Evolutionary conservation across 2,329 filamentous ascomycete genomes (phyloP).

Genomic region (Exophiala lecanii-corni): DNA sequence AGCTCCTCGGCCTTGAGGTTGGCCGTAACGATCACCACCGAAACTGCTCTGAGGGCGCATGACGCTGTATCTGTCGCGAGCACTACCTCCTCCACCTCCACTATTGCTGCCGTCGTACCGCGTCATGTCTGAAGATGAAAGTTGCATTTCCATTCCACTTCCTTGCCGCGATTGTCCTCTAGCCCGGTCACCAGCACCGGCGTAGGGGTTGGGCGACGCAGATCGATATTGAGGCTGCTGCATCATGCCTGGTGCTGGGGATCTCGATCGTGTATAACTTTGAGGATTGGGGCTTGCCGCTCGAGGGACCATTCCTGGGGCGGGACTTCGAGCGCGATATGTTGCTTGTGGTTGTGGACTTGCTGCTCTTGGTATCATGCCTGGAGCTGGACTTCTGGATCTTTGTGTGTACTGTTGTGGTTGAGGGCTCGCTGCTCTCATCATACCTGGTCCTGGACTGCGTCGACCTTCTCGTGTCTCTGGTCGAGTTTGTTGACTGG

Average conservation of each 20-base stretch:
- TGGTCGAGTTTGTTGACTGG: slow-evolving; percentile 17
- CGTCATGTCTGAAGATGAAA: slow-evolving; percentile 51
- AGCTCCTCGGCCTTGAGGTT: slow-evolving; percentile 23
- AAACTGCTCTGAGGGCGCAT: slow-evolving; percentile 48
- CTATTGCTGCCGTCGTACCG: slow-evolving; percentile 46
- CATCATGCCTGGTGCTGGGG: slow-evolving; percentile 22
- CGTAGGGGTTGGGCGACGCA: slow-evolving; percentile 37
- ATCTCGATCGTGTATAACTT: slow-evolving; percentile 10
- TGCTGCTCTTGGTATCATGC: slow-evolving; percentile 19
- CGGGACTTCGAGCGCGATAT: slow-evolving; percentile 19
- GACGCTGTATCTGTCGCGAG: slow-evolving; percentile 50
- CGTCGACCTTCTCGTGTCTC: slow-evolving; percentile 22
- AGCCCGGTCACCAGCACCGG: slow-evolving; percentile 24
- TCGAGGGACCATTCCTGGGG: slow-evolving; percentile 19
- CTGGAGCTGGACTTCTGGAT: slow-evolving; percentile 21
- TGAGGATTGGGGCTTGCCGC: slow-evolving; percentile 19
- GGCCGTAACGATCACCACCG: slow-evolving; percentile 42
- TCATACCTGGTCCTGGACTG: slow-evolving; percentile 23
- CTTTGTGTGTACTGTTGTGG: slow-evolving; percentile 18
- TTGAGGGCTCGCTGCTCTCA: slow-evolving; percentile 20
- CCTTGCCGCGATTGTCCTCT: slow-evolving; percentile 16
- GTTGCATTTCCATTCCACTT: slow-evolving; percentile 63
- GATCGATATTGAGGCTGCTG: slow-evolving; percentile 17
- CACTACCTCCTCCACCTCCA: slow-evolving; percentile 30
- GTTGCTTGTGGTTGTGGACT: slow-evolving; percentile 24